These are phyloP conservation scores for Phytophthora colocasiae DNA, from an alignment of 352 stramenopile species.

Conservation along the genomic window DNA sequence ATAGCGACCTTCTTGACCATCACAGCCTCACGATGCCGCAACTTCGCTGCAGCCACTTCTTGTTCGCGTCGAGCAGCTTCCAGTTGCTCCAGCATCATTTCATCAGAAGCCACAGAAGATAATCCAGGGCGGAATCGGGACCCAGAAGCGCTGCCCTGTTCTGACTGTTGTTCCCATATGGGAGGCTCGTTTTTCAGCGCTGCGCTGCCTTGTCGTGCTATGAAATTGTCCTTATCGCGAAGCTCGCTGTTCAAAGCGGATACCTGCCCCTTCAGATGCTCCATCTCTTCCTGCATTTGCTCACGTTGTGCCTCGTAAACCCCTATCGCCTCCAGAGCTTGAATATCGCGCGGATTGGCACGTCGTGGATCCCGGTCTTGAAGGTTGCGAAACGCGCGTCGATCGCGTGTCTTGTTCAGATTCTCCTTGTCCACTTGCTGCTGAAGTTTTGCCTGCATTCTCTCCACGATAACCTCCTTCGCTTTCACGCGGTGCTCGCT, in stretches of 20 bases:
- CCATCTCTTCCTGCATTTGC: slow-evolving; percentile 80
- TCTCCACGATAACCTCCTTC: slow-evolving; percentile 83
- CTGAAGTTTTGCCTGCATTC: slow-evolving; percentile 84
- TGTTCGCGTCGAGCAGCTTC: slow-evolving; percentile 78
- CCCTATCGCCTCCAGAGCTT: slow-evolving; percentile 73
- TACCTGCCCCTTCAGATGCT: slow-evolving; percentile 68
- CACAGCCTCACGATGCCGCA: slow-evolving; percentile 67
- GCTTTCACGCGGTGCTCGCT: slow-evolving; percentile 89
- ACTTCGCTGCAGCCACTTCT: slow-evolving; percentile 62
- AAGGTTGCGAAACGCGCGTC: slow-evolving; percentile 67
- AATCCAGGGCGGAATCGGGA: slow-evolving; percentile 10
- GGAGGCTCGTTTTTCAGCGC: slow-evolving; percentile 31
- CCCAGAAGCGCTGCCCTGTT: slow-evolving; percentile 18
- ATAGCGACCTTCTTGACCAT: slow-evolving; percentile 84
- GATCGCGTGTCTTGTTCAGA: slow-evolving; percentile 64
- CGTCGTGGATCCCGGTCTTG: slow-evolving; percentile 71
- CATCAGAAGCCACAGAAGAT: slow-evolving; percentile 54
- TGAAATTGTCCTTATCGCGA: slow-evolving; percentile 81
- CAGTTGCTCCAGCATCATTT: slow-evolving; percentile 78
- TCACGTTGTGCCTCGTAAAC: slow-evolving; percentile 78
- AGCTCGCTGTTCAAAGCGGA: slow-evolving; percentile 70
- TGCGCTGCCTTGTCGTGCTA: slow-evolving; percentile 45
- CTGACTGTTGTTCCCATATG: slow-evolving; percentile 35
- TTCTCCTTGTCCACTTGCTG: slow-evolving; percentile 80
- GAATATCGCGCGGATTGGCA: slow-evolving; percentile 61